Conservation (phyloP, 1,139 yeast genomes). For the Scheffersomyces segobiensis region DNA sequence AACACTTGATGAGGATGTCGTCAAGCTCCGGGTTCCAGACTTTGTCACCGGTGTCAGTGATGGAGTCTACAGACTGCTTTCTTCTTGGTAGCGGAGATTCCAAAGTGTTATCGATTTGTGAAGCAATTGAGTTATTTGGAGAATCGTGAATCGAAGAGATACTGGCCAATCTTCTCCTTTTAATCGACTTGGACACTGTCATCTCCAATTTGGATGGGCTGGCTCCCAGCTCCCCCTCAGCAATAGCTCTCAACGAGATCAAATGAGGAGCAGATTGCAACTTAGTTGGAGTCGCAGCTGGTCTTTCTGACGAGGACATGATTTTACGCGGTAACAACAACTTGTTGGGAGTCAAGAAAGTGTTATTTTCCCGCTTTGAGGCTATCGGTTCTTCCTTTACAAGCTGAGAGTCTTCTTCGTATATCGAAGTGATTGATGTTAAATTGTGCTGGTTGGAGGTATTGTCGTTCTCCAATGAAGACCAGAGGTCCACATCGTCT, state of each 20-base stretch:
- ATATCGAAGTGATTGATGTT: conserved; percentile 30
- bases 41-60: conserved; percentile 14
- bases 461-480: conserved; percentile 25
- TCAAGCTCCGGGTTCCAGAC: conserved; percentile 44
- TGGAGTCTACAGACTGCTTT: conserved; percentile 4
- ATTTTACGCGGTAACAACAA: conserved; percentile 6
- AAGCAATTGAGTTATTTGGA: conserved; percentile 41
- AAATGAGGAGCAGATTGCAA: conserved; percentile 10
- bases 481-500: conserved; percentile 32
- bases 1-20: conserved; percentile 36
- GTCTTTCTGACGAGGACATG: background rate
- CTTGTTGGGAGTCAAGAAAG: conserved; percentile 38
- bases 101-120: conserved; percentile 36
- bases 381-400: background rate
- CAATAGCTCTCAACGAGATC: conserved; percentile 5
- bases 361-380: conserved; percentile 3
- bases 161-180: conserved; percentile 10
- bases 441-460: conserved; percentile 19
- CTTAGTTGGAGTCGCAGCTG: background rate
- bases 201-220: conserved; percentile 5
- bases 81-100: conserved; percentile 32
- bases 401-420: conserved; percentile 19
- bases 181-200: conserved; percentile 8
- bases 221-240: background rate
- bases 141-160: conserved; percentile 21